Conservation (phyloP, 306 rosid species). For the Sesbania bispinosa region DNA sequence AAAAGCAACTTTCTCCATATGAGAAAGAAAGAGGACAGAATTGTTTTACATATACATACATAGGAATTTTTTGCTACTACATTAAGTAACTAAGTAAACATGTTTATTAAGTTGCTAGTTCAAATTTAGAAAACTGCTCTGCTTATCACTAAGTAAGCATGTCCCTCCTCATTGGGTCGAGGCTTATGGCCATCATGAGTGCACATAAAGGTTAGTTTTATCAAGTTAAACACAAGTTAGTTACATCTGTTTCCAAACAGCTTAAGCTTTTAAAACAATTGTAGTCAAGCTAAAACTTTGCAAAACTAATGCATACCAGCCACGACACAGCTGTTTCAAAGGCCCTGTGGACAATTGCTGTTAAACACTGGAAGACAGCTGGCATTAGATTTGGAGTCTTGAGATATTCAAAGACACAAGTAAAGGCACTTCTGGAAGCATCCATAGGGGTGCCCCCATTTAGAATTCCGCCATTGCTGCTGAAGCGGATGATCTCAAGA, state of each 20-base stretch:
- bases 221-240: neutral
- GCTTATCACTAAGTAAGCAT: neutral
- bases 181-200: constrained; percentile 12
- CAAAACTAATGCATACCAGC: constrained; percentile 67
- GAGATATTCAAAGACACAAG: constrained; percentile 93
- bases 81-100: neutral
- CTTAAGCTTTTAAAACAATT: constrained; percentile 19
- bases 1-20: constrained; percentile 2
- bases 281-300: constrained; percentile 1
- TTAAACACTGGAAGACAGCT: constrained; percentile 89
- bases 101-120: neutral
- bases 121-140: neutral
- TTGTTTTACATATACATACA: constrained; percentile 23
- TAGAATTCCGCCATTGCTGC: constrained; percentile 94
- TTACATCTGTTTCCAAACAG: constrained; percentile 21
- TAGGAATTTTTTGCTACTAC: neutral
- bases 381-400: constrained; percentile 96
- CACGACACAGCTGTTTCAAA: constrained; percentile 84
- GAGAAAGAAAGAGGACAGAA: constrained; percentile 11
- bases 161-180: neutral
- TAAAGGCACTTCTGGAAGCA: constrained; percentile 85
- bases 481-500: constrained; percentile 91
- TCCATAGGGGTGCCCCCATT: constrained; percentile 66
- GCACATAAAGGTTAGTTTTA: neutral
- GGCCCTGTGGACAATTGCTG: constrained; percentile 87